These are phyloP conservation scores for Raffaelea ambrosiae DNA, from an alignment of 2,329 filamentous ascomycete genomes.

Conservation along the genomic window DNA sequence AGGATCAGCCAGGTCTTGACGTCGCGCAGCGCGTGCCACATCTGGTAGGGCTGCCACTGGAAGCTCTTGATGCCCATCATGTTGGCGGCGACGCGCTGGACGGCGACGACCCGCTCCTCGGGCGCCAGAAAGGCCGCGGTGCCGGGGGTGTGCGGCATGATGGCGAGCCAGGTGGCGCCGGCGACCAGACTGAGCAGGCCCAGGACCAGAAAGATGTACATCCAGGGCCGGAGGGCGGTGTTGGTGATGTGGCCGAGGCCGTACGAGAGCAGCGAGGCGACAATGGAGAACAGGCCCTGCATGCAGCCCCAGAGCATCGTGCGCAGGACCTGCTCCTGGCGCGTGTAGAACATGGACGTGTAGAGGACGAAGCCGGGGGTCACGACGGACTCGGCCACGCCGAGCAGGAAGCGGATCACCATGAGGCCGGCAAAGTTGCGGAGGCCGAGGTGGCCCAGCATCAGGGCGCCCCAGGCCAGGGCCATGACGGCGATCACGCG, in stretches of 20 bases:
- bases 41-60: conserved; percentile 42
- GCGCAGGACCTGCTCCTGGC: conserved; percentile 51
- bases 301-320: conserved; percentile 53
- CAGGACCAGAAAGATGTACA: conserved; percentile 41
- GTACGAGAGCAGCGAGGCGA: conserved; percentile 9
- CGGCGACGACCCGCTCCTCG: conserved; percentile 42
- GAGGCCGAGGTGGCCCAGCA: conserved; percentile 41
- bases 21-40: conserved; percentile 48
- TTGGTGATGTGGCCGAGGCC: conserved; percentile 19
- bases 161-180: conserved; percentile 32
- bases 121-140: conserved; percentile 43
- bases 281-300: conserved; percentile 39
- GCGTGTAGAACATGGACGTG: conserved; percentile 57
- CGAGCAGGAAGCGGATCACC: conserved; percentile 48
- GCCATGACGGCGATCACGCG: conserved; percentile 35
- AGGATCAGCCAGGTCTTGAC: conserved; percentile 49
- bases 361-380: conserved; percentile 49
- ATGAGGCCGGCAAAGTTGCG: conserved; percentile 49
- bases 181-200: conserved; percentile 40
- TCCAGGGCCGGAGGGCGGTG: conserved; percentile 14
- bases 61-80: conserved; percentile 53
- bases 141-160: conserved; percentile 44
- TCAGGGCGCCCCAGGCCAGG: conserved; percentile 42
- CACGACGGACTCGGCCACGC: conserved; percentile 51
- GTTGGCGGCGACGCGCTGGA: conserved; percentile 45